Evolutionary conservation across 306 rosid genomes (phyloP), one percentile per base, ranked within the genome.

Genomic region (Cucurbita pepo): DNA sequence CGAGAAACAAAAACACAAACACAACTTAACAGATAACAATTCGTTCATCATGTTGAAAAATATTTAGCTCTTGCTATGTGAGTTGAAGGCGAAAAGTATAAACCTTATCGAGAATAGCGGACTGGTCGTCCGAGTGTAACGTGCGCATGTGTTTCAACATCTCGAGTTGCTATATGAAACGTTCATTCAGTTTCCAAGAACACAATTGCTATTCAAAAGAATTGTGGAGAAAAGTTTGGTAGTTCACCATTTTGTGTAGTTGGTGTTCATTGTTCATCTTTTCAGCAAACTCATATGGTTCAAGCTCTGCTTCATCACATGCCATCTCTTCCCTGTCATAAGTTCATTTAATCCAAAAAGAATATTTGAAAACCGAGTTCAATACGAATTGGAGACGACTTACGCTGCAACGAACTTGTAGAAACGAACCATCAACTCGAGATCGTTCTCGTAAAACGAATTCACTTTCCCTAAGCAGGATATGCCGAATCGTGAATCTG

Each of bases 251-350:
- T 37, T 87, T 86, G 73, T 84, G 86, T 56, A 87, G 80, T 62
- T 76, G 81, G 50, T 84, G 82, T 73, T 84, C 96, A 57, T 61
- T 56, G 56, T 0, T 40, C 83, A 85, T 77, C 85, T 82, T 88
- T 82, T 84, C 93, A 15, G 82, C 65, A 83, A 85, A 90, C 69
- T 85, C 96, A 41, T 84, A 86, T 36, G 88, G 82, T 75, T 85
- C 91, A 74, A 93, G 93, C 76, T 88, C 90, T 34, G 96, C 98
- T 82, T 93, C 96, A 79, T 93, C 96, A 44, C 98, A 90, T 25
- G 92, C 93, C 83, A 83, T 78, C 83, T 90, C 98, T 81, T 92
- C 98, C 79, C 96, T 90, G 78, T 62, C 77, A 79, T 72, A 59
- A 13, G 37, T 34, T 59, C 66, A 60, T 34, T 25, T 14, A 8